Percentiles rank a stretch among this genome's conserved stretches.
Conservation (phyloP, 129 eudicot species). For the Centaurea solstitialis region DNA sequence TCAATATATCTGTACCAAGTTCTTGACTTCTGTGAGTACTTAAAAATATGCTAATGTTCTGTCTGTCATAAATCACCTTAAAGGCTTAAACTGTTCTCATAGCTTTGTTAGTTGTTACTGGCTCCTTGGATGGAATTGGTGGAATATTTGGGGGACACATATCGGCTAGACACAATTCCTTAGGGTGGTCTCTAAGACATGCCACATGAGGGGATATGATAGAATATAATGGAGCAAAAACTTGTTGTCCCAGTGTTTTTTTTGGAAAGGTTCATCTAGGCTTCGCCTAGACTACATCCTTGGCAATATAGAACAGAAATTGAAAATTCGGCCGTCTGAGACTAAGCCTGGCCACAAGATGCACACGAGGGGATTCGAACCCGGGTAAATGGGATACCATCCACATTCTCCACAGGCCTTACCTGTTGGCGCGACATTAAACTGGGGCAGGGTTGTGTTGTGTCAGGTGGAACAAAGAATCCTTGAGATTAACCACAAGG, state of each 20-base stretch:
- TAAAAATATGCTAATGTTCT: not conserved
- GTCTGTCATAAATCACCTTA: slow-evolving; percentile 4
- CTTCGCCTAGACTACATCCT: no score
- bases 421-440: no score
- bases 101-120: not conserved
- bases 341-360: no score
- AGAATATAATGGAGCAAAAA: no score
- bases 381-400: no score
- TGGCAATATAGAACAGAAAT: no score
- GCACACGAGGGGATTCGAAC: no score
- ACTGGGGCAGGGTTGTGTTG: not conserved
- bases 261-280: no score
- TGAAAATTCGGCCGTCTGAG: no score
- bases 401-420: no score
- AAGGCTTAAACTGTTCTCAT: no score
- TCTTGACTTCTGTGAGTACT: slow-evolving; percentile 22
- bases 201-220: not conserved
- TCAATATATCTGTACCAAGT: slow-evolving; percentile 22
- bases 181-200: not conserved
- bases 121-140: not conserved
- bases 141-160: not conserved
- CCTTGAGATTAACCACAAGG: no score
- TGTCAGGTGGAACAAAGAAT: not conserved
- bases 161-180: not conserved
- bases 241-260: not conserved